Conservation (phyloP, 495 filamentous ascomycete genomes). For the Ramalina intermedia region DNA sequence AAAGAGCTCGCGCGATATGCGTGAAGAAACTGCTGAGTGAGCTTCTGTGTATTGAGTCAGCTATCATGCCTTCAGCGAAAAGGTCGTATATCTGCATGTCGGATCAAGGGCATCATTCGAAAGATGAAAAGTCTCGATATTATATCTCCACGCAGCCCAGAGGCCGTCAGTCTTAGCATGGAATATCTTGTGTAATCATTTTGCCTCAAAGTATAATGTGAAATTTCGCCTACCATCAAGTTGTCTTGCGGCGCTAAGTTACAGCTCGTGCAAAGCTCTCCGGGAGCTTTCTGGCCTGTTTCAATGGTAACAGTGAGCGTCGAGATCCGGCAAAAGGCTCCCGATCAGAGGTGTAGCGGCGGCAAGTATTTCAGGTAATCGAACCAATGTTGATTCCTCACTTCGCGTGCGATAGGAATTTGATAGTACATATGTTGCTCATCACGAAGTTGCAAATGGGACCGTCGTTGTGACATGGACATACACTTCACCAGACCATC, state of each 20-base stretch:
- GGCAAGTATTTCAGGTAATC: constrained; percentile 29
- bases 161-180: constrained; percentile 83
- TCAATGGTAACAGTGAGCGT: not conserved
- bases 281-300: not conserved
- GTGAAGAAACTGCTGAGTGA: not conserved
- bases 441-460: constrained; percentile 28
- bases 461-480: too few species aligned
- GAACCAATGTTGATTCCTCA: constrained; percentile 38
- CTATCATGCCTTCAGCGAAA: too few species aligned
- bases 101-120: constrained; percentile 52
- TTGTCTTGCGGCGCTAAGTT: not conserved
- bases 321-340: not conserved
- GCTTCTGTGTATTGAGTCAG: constrained; percentile 8
- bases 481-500: too few species aligned
- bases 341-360: not conserved
- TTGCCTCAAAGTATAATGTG: constrained; percentile 5
- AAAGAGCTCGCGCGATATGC: constrained; percentile 6
- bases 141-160: constrained; percentile 51
- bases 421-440: constrained; percentile 48
- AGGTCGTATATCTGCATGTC: not conserved
- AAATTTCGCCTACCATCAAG: too few species aligned
- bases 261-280: not conserved
- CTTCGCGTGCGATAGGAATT: constrained; percentile 36
- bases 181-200: constrained; percentile 63
- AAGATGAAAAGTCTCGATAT: constrained; percentile 90